phyloP scores from a whole-genome alignment of 768 basidiomycete genomes.

The Auricularia cornea region DNA sequence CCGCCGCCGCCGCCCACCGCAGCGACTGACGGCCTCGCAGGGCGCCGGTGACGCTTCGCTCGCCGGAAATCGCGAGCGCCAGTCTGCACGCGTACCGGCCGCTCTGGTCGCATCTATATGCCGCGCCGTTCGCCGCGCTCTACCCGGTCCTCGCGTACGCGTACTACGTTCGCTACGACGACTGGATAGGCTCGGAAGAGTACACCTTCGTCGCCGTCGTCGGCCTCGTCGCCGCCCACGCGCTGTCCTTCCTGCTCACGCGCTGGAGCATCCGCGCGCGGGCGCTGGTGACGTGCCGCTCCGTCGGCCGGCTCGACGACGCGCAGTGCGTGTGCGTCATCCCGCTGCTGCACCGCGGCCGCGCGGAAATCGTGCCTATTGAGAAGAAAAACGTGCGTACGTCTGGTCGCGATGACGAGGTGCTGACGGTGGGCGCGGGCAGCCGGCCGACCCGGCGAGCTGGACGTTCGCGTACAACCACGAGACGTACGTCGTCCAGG shows the following conservation, averaged over 20 bases:
- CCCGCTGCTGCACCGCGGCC: conserved; percentile 72
- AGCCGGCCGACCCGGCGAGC: no score
- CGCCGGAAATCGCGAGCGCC: conserved; percentile 58
- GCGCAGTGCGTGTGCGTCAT: conserved; percentile 79
- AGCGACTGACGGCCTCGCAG: conserved; percentile 13
- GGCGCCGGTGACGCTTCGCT: conserved; percentile 45
- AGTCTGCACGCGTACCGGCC: conserved; percentile 59
- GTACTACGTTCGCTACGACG: conserved; percentile 84
- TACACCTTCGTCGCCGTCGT: conserved; percentile 96
- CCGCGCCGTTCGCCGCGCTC: conserved; percentile 66
- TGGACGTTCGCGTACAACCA: no score
- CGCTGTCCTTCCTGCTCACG: conserved; percentile 85
- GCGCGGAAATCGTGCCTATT: conserved; percentile 81
- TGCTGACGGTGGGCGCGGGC: no score
- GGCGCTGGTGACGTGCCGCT: conserved; percentile 71
- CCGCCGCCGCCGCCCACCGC: no score
- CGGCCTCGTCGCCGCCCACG: conserved; percentile 75
- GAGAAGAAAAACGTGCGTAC: conserved; percentile 50
- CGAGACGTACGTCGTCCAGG: no score
- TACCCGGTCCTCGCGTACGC: conserved; percentile 84
- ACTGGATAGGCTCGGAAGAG: conserved; percentile 88
- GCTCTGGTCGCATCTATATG: conserved; percentile 66
- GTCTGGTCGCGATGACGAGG: no score
- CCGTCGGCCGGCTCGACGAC: conserved; percentile 54
- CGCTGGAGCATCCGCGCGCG: conserved; percentile 78